A percentile compares a stretch with the other conserved stretches of the same genome.
Evolutionary conservation across 345 rosid genomes (phyloP).

Genomic region (Brassica juncea): DNA sequence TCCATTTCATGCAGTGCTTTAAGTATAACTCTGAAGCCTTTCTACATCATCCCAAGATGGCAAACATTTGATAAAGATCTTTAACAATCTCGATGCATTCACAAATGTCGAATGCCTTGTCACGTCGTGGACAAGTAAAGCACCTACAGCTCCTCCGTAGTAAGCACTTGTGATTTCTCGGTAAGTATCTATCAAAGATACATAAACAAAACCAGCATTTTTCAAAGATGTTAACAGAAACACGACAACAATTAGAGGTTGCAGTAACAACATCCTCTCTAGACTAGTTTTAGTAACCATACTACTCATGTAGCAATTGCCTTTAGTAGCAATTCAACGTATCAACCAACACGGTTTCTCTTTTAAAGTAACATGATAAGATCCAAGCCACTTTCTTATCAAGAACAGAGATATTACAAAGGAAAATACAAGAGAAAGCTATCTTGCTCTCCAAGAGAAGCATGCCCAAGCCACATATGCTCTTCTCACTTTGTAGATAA

Average conservation of each 20-base stretch:
- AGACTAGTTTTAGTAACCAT: background rate
- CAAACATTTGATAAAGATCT: slow-evolving; percentile 7
- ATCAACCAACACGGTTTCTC: background rate
- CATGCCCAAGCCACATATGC: too few species aligned
- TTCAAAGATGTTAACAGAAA: slow-evolving; percentile 3
- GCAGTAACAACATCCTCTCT: background rate
- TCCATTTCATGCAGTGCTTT: background rate
- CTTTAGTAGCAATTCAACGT: background rate
- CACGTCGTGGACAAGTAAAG: slow-evolving; percentile 60
- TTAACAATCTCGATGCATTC: slow-evolving; percentile 62
- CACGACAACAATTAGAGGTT: background rate
- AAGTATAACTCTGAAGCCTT: background rate
- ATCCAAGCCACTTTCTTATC: too few species aligned
- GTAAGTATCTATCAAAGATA: slow-evolving; percentile 39
- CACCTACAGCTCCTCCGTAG: slow-evolving; percentile 65
- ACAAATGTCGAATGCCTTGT: slow-evolving; percentile 60
- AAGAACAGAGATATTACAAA: too few species aligned
- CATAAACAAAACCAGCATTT: background rate
- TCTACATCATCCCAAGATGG: background rate
- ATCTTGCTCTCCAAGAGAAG: too few species aligned
- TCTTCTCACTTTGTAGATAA: too few species aligned
- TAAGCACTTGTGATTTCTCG: slow-evolving; percentile 70
- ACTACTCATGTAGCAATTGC: background rate
- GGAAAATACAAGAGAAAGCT: too few species aligned
- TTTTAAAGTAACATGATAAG: background rate